phyloP scores from a whole-genome alignment of 2,329 filamentous ascomycete genomes.

The Nemania bipapillata region DNA sequence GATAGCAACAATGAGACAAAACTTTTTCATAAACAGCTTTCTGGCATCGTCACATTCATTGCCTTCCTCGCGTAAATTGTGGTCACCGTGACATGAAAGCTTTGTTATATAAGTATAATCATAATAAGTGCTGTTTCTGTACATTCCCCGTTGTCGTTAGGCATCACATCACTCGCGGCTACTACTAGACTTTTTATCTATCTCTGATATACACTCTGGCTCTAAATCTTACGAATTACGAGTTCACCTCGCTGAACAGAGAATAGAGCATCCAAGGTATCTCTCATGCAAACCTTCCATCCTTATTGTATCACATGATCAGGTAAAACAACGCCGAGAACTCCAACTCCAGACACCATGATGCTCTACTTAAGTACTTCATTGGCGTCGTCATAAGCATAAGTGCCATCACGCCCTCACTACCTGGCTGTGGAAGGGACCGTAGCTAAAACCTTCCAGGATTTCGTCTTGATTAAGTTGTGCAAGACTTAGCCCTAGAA shows the following conservation, averaged over 20 bases:
- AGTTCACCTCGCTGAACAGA: background rate
- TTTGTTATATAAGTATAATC: background rate
- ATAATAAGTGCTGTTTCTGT: background rate
- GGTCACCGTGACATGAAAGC: background rate
- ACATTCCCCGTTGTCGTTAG: background rate
- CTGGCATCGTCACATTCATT: background rate
- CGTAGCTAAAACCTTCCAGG: background rate
- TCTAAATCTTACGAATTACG: slow-evolving; percentile 7
- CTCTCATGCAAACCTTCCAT: slow-evolving; percentile 17
- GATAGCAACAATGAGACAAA: slow-evolving; percentile 34
- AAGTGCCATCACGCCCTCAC: background rate
- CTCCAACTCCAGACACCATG: slow-evolving; percentile 33
- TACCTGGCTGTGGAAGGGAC: background rate
- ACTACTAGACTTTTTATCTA: background rate
- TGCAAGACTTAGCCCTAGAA: slow-evolving; percentile 28
- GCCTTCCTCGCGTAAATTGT: background rate
- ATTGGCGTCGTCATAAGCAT: slow-evolving; percentile 1
- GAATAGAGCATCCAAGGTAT: slow-evolving; percentile 20
- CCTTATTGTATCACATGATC: slow-evolving; percentile 14
- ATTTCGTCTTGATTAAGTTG: background rate
- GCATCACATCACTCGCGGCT: background rate
- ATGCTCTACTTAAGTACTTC: slow-evolving; percentile 17
- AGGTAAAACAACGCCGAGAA: slow-evolving; percentile 20
- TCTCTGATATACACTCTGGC: slow-evolving; percentile 2
- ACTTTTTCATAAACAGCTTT: slow-evolving; percentile 22